phyloP scores from a whole-genome alignment of 1,284 basidiomycete species.

The Earliella scabrosa region DNA sequence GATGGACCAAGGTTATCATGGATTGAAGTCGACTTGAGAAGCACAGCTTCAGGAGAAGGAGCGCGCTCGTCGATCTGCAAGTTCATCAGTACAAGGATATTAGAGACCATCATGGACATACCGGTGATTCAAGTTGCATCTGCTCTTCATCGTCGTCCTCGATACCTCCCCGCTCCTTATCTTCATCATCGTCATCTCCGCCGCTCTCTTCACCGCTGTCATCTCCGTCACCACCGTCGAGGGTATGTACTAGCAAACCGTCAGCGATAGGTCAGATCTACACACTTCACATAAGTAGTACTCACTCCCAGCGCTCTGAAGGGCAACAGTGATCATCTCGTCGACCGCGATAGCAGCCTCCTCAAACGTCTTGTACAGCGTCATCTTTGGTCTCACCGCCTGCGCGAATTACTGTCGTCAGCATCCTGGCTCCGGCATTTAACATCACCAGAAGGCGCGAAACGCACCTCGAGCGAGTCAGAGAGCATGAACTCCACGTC shows the following conservation, averaged over 20 bases:
- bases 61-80: conserved; percentile 66
- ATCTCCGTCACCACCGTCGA: conserved; percentile 37
- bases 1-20: conserved; percentile 77
- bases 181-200: conserved; percentile 53
- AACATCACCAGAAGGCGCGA: not conserved
- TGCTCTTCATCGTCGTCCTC: conserved; percentile 64
- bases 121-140: conserved; percentile 51
- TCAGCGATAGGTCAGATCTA: not conserved
- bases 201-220: conserved; percentile 75
- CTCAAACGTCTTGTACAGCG: conserved; percentile 73
- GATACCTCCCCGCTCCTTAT: conserved; percentile 54
- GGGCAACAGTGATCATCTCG: conserved; percentile 77
- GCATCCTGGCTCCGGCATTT: not conserved
- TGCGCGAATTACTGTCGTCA: conserved; percentile 33
- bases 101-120: conserved; percentile 36
- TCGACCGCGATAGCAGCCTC: conserved; percentile 90
- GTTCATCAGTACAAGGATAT: not conserved
- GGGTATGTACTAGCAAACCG: conserved; percentile 40
- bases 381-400: conserved; percentile 81
- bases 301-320: conserved; percentile 63
- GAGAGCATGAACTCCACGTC: conserved; percentile 97
- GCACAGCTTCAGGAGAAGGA: conserved; percentile 76
- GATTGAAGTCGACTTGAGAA: conserved; percentile 57
- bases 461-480: conserved; percentile 88
- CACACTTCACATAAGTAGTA: not conserved